These are phyloP conservation scores for Boletellus deceptivus DNA, from an alignment of 1,284 basidiomycete species.

Conservation along the genomic window DNA sequence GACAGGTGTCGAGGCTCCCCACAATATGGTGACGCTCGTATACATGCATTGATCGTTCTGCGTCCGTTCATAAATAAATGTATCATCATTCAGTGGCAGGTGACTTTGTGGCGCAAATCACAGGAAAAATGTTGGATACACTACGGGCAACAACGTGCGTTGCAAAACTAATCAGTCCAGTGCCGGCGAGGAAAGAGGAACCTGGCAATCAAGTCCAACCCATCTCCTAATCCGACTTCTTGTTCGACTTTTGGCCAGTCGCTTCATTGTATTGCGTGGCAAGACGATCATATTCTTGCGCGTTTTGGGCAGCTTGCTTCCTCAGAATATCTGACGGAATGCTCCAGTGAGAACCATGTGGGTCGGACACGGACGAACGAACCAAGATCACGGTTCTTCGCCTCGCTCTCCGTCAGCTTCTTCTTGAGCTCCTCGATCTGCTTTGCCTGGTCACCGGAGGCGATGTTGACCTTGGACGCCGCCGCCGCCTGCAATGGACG, in stretches of 20 bases:
- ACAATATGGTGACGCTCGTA: too few species aligned
- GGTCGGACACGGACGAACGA: constrained; percentile 22
- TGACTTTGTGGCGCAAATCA: neutral
- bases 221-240: constrained; percentile 29
- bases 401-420: constrained; percentile 45
- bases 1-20: too few species aligned
- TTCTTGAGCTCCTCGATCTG: constrained; percentile 66
- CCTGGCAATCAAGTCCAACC: neutral
- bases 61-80: neutral
- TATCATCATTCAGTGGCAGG: too few species aligned
- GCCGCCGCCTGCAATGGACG: constrained; percentile 36
- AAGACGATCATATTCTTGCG: constrained; percentile 76
- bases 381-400: constrained; percentile 72
- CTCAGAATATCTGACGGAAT: constrained; percentile 65
- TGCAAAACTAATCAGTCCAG: neutral
- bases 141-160: neutral
- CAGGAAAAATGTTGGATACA: neutral
- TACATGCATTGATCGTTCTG: neutral
- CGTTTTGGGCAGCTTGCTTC: constrained; percentile 78
- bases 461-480: constrained; percentile 35
- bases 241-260: constrained; percentile 47
- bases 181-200: neutral
- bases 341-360: neutral
- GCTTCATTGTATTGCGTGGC: constrained; percentile 74
- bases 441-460: constrained; percentile 50